Conservation (phyloP, 1,284 basidiomycete genomes). For the Spongispora temasekensis region DNA sequence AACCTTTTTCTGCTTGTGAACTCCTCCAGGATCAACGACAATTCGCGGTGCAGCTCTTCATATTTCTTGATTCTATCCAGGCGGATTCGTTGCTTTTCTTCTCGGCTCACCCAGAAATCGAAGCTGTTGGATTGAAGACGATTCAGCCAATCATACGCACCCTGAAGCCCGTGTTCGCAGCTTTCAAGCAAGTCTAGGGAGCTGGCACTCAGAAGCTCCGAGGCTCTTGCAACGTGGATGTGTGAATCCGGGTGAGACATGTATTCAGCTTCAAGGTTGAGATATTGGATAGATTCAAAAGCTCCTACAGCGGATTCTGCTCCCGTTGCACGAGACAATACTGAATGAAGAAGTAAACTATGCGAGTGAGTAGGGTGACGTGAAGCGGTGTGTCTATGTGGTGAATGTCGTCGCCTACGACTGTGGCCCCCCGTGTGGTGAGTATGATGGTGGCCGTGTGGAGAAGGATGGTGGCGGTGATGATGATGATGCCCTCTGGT, state of each 20-base stretch:
- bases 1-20: constrained; percentile 61
- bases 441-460: constrained; percentile 15
- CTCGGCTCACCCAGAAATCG: constrained; percentile 37
- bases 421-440: constrained; percentile 21
- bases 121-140: constrained; percentile 43
- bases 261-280: constrained; percentile 69
- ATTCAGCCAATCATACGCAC: constrained; percentile 54
- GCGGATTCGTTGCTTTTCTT: constrained; percentile 37
- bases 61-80: constrained; percentile 41
- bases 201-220: constrained; percentile 56
- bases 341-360: constrained; percentile 31
- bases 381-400: constrained; percentile 12
- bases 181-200: constrained; percentile 58
- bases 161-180: constrained; percentile 47
- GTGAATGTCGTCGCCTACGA: constrained; percentile 23
- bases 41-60: constrained; percentile 39
- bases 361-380: constrained; percentile 24
- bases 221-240: constrained; percentile 52
- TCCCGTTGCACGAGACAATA: constrained; percentile 31
- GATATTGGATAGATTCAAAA: constrained; percentile 78
- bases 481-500: constrained; percentile 1
- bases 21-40: constrained; percentile 43
- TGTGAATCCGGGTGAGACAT: constrained; percentile 24
- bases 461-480: constrained; percentile 6
- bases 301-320: constrained; percentile 72